Evolutionary conservation across 495 filamentous ascomycete genomes (phyloP).

Genomic region (Hypoxylon lenormandii): DNA sequence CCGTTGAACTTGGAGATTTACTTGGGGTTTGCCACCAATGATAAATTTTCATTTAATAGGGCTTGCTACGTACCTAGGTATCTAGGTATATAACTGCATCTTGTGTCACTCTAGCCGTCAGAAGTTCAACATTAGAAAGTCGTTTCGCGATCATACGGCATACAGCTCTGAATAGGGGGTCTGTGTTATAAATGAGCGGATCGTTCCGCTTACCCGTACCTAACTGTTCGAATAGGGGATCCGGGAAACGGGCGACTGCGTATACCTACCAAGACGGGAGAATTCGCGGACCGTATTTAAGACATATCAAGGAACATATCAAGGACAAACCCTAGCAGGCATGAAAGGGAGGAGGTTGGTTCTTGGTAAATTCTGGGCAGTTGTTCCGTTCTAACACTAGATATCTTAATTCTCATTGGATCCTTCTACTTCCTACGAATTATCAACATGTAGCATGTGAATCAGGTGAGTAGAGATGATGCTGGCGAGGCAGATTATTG

Average conservation of each 20-base stretch:
- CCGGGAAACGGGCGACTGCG: constrained; percentile 7
- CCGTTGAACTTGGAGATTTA: no score
- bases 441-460: constrained; percentile 33
- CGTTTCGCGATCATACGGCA: no score
- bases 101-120: no score
- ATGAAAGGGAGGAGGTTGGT: constrained; percentile 20
- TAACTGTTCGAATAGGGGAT: not conserved
- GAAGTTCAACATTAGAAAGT: no score
- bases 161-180: not conserved
- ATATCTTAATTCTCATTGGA: constrained; percentile 7
- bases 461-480: not conserved
- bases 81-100: no score
- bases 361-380: not conserved
- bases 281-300: constrained; percentile 22
- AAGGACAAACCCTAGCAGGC: constrained; percentile 7
- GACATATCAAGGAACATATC: not conserved
- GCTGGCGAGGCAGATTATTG: not conserved
- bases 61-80: not conserved
- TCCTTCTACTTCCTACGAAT: not conserved
- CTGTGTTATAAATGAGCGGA: not conserved
- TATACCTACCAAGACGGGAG: constrained; percentile 30
- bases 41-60: no score
- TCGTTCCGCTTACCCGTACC: constrained; percentile 28
- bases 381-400: not conserved
- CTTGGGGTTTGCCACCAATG: no score